phyloP scores from a whole-genome alignment of 345 rosid species.

The Barbarea vulgaris region DNA sequence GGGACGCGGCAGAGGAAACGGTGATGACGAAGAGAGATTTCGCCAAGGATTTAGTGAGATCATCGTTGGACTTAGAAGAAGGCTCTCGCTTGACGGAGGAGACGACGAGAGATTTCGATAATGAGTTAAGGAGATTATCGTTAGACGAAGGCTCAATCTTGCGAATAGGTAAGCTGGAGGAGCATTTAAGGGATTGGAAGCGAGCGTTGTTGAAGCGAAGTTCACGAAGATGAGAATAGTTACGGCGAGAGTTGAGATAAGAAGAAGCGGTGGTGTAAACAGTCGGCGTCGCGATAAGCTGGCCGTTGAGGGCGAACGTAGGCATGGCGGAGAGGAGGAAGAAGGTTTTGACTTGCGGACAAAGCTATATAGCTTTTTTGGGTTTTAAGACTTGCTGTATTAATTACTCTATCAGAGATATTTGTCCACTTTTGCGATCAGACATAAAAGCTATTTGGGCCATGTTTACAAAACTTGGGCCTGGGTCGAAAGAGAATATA shows the following conservation, averaged over 20 bases:
- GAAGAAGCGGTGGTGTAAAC: not conserved
- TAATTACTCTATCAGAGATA: not conserved
- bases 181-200: slow-evolving; percentile 33
- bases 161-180: slow-evolving; percentile 6
- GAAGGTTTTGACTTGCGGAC: slow-evolving; percentile 10
- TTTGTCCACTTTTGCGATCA: not conserved
- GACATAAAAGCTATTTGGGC: not conserved
- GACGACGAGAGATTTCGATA: not conserved
- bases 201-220: slow-evolving; percentile 25
- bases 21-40: slow-evolving; percentile 45
- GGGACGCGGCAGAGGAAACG: slow-evolving; percentile 43
- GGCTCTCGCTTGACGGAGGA: not conserved
- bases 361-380: not conserved
- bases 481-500: no score
- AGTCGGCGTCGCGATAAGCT: slow-evolving; percentile 30
- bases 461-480: no score
- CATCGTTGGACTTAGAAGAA: not conserved
- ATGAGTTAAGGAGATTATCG: not conserved
- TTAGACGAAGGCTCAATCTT: not conserved
- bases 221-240: not conserved
- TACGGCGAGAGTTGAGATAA: not conserved
- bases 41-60: slow-evolving; percentile 42
- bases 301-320: slow-evolving; percentile 37
- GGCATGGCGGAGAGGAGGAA: slow-evolving; percentile 29
- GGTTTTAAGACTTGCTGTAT: not conserved